phyloP scores from a whole-genome alignment of 23 red algal genomes.

The Gracilaria caudata region DNA sequence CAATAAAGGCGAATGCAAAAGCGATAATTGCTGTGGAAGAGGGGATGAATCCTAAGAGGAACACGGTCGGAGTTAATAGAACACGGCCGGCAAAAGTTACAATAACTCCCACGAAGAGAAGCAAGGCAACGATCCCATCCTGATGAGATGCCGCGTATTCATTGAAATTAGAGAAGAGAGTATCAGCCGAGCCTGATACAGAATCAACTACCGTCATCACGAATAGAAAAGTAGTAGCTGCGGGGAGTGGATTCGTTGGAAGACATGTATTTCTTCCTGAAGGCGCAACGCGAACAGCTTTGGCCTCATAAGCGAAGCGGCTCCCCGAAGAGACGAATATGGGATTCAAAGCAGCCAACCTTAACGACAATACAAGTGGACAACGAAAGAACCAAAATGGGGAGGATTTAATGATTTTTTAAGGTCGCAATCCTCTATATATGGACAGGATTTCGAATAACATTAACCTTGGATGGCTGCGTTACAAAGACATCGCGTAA shows the following conservation, averaged over 20 bases:
- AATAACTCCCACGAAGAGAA: slow-evolving; percentile 47
- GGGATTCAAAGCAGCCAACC: not conserved
- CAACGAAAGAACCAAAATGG: not conserved
- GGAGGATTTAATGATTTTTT: not conserved
- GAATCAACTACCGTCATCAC: slow-evolving; percentile 55
- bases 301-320: too few species aligned
- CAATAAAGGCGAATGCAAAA: slow-evolving; percentile 39
- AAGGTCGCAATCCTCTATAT: not conserved
- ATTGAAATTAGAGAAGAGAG: slow-evolving; percentile 24
- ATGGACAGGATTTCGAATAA: not conserved
- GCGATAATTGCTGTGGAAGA: slow-evolving; percentile 34
- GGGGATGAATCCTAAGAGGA: slow-evolving; percentile 61
- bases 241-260: not conserved
- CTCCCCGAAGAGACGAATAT: not conserved
- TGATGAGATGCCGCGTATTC: slow-evolving; percentile 48
- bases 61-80: slow-evolving; percentile 61
- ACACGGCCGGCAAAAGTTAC: slow-evolving; percentile 61
- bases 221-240: not conserved
- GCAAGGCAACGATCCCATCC: slow-evolving; percentile 53
- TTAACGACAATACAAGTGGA: not conserved
- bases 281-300: slow-evolving; percentile 9
- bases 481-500: too few species aligned
- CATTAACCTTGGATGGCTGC: too few species aligned
- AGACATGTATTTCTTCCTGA: not conserved
- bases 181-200: slow-evolving; percentile 29